Evolutionary conservation across 441 rosid species (phyloP), one percentile per base, ranked within the genome.

Genomic region (Arabidopsis hybrid): DNA sequence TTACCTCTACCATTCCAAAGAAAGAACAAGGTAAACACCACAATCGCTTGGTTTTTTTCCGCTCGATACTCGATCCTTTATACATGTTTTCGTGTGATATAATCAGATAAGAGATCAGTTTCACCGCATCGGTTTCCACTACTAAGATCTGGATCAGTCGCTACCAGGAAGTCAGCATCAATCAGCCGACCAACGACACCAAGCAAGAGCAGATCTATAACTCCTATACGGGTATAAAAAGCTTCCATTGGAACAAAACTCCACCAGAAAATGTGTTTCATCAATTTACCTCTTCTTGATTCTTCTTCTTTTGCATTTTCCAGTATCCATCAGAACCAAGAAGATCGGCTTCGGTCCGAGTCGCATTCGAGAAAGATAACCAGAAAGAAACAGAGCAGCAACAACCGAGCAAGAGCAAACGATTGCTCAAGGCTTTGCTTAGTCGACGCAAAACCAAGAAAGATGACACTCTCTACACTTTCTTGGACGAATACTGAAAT

Each of bases 381-480:
- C 59, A 75, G n/a, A 90, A 79, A 79, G 90, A 84, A 36, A 38
- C 74, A 31, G 94, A 90, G 65, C 72, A 77, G 26, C 94, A 85
- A 31, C 60, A 75, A 65, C 97, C 92, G 7, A 92, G 97, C 83
- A 95, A 92, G 82, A 88, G 97, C 63, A 95, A 95, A 76, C 87
- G 93, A 14, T 89, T 95, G 32, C 97, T 92, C 55, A 90, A 90
- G 81, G 89, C 99, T 18, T 82, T 95, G 76, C 97, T 95, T 52
- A 89, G 94, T 73, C 86, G 97, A 53, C 97, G 97, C 71, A 95
- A 95, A 81, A 87, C 94, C 11, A 95, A 87, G 91, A 92, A 90
- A 82, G 99, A 95, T 36, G 97, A 92, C 11, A 86, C 77, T 87
- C 80, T 92, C 18, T 92, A 92, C 82, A 88, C 92, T 50, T 95